phyloP scores from a whole-genome alignment of 129 eudicot species.

The Flaveria sonorensis region DNA sequence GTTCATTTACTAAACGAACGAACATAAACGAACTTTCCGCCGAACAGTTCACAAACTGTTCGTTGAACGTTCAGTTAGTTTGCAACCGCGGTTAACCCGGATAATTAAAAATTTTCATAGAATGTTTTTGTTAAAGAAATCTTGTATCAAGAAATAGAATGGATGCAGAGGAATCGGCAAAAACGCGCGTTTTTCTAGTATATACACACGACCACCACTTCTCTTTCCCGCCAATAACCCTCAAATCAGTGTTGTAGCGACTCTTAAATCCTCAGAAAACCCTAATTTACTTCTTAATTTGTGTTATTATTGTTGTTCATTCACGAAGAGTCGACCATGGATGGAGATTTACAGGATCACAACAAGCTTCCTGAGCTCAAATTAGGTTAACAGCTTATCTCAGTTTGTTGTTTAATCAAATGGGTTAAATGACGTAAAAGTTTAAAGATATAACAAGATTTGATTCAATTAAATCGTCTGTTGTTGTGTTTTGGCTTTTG shows the following conservation, averaged over 20 bases:
- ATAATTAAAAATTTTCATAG: no score
- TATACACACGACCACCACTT: conserved; percentile 17
- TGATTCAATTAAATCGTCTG: background rate
- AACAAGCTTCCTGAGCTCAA: conserved; percentile 93
- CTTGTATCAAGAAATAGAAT: no score
- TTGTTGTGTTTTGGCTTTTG: conserved; percentile 8
- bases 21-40: no score
- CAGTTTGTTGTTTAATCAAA: background rate
- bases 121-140: no score
- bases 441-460: background rate
- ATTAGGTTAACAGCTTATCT: conserved; percentile 53
- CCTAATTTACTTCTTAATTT: background rate
- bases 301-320: background rate
- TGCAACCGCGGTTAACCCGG: no score
- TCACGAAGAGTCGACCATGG: conserved; percentile 44
- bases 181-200: background rate
- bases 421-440: background rate
- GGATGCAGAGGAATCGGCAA: background rate
- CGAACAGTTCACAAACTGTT: no score
- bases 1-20: no score
- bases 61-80: no score
- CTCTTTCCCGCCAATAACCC: conserved; percentile 41
- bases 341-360: conserved; percentile 55
- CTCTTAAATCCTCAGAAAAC: conserved; percentile 6
- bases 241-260: conserved; percentile 1